phyloP scores from a whole-genome alignment of 129 eudicot genomes.

The Lonicera japonica region DNA sequence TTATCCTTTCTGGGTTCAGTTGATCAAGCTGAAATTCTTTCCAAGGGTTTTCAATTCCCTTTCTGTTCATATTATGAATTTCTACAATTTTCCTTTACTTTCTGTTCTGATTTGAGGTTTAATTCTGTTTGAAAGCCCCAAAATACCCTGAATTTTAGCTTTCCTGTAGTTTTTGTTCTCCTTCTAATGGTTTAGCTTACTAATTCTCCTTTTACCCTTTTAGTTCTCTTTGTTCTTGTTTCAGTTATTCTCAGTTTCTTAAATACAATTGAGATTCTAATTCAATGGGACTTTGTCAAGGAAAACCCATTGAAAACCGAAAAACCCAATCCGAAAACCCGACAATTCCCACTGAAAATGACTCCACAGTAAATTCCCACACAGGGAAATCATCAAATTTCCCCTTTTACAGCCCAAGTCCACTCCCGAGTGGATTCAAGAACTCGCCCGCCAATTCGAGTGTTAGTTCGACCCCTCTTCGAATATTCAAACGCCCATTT shows the following conservation, averaged over 20 bases:
- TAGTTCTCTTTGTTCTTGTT: background rate
- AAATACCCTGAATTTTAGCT: constrained; percentile 9
- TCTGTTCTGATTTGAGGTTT: constrained; percentile 1
- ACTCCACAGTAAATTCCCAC: constrained; percentile 36
- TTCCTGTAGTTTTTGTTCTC: constrained; percentile 8
- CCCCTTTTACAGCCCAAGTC: constrained; percentile 97
- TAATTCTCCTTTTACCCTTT: constrained; percentile 19
- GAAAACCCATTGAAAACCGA: constrained; percentile 73
- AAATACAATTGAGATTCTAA: constrained; percentile 32
- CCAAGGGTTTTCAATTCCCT: constrained; percentile 12
- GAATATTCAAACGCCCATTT: constrained; percentile 77
- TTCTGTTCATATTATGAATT: constrained; percentile 3
- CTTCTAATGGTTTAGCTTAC: constrained; percentile 19
- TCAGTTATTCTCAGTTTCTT: constrained; percentile 6
- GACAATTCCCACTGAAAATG: constrained; percentile 34
- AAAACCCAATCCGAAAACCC: constrained; percentile 47
- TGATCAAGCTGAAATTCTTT: constrained; percentile 17
- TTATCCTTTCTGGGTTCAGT: constrained; percentile 31
- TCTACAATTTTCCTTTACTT: too few species aligned
- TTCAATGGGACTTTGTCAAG: constrained; percentile 98
- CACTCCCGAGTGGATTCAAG: constrained; percentile 73
- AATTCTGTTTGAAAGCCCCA: constrained; percentile 21
- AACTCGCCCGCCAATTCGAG: constrained; percentile 89
- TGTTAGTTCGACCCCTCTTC: constrained; percentile 74
- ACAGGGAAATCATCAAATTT: constrained; percentile 69